Base-by-base conservation (phyloP, 768 basidiomycete species). In the Termitomyces sp. region DNA sequence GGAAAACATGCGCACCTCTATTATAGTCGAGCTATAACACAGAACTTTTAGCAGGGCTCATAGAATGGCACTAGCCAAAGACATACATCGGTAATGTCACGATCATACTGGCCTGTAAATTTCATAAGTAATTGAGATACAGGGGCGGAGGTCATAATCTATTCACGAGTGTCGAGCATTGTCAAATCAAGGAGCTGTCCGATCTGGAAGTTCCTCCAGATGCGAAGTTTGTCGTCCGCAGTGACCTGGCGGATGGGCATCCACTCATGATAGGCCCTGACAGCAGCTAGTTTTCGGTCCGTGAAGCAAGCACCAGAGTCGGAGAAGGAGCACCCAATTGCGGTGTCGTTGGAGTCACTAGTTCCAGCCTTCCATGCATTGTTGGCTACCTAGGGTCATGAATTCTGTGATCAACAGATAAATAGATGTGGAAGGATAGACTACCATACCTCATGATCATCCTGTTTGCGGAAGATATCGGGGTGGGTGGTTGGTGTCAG, bases 141-240 rank as follows among this genome's bases (percentile, higher is more conserved):
- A 39, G 32, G 23, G 37, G 10, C 39, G 10, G 27, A 0, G 25
- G 16, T 48, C 51, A 46, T 47, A 41, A 12, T 49, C 43, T 23
- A 34, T 73, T 58, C 55, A 80, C 83, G 77, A 21, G 83, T 84
- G 64, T 85, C 83, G 16, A 85, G 73, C 81, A 85, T 81, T 8
- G 81, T 78, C 61, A 84, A 65, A 60, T 83, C 82, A 61, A 83
- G 63, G 19, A 85, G 73, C 63, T 82, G 81, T 42, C 83, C 83
- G 34, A 85, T 77, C 70, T 83, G 78, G 69, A 85, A 84, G 63
- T 81, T 82, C 35, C 83, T 75, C 81, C 81, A 85, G 46, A 84
- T 83, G 32, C 82, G 73, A 16, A 85, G 75, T 61, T 79, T 74
- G 66, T 84, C 81, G 50, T 76, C 75, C 1, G 75, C 73, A 41